A percentile compares a stretch with the other conserved stretches of the same genome.
Conservation (phyloP, 176 grass and related monocot species). For the Juncus inflexus region DNA sequence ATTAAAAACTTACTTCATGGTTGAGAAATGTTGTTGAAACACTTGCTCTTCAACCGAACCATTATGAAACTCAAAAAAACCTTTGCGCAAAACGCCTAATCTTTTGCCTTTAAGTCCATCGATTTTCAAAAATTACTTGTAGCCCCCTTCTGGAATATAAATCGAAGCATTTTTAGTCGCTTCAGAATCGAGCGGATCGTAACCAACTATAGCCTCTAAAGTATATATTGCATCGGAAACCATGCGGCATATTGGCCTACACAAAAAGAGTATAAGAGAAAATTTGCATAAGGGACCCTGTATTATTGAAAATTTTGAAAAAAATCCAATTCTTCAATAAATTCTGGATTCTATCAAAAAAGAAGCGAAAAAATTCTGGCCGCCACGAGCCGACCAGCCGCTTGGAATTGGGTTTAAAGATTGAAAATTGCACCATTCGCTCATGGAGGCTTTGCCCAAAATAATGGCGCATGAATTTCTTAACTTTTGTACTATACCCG, state of each 20-base stretch:
- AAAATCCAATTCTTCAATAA: not conserved
- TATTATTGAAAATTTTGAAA: too few relatives aligned
- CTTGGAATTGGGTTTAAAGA: conserved; percentile 30
- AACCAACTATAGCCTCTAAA: conserved; percentile 68
- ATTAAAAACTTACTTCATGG: conserved; percentile 39
- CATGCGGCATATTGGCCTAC: conserved; percentile 60
- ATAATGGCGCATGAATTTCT: conserved; percentile 50
- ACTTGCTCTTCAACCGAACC: conserved; percentile 43
- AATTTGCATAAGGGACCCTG: too few relatives aligned
- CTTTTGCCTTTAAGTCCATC: conserved; percentile 64
- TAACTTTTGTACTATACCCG: conserved; percentile 51
- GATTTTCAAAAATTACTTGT: conserved; percentile 51
- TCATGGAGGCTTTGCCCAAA: conserved; percentile 63
- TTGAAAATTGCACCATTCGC: conserved; percentile 78
- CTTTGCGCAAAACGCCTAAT: conserved; percentile 53
- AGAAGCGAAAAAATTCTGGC: conserved; percentile 24
- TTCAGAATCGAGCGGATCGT: conserved; percentile 46
- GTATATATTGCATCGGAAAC: conserved; percentile 67
- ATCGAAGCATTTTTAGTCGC: conserved; percentile 43
- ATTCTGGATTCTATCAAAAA: conserved; percentile 41
- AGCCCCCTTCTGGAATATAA: conserved; percentile 66
- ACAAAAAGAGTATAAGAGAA: not conserved
- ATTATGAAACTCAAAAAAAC: conserved; percentile 43
- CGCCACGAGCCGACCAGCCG: conserved; percentile 68
- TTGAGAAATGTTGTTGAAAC: conserved; percentile 55